These are phyloP conservation scores for Ascochyta viciae-villosae DNA, from an alignment of 2,329 filamentous ascomycete genomes.

Conservation along the genomic window DNA sequence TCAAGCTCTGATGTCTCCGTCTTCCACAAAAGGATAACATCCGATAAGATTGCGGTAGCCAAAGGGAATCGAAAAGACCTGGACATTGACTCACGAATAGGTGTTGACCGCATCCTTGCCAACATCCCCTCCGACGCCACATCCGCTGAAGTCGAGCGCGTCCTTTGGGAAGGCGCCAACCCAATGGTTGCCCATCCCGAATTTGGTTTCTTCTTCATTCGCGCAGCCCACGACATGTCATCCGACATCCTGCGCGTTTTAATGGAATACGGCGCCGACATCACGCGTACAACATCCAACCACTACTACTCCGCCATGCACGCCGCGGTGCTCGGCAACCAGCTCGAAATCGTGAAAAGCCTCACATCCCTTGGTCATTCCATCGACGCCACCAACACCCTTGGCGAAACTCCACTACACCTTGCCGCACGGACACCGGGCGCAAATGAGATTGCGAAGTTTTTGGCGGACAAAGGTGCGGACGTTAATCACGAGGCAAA, in stretches of 20 bases:
- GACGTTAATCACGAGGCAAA: slow-evolving; percentile 39
- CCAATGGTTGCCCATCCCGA: slow-evolving; percentile 39
- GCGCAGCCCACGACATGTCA: slow-evolving; percentile 39
- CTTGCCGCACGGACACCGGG: slow-evolving; percentile 39
- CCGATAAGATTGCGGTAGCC: slow-evolving; percentile 39
- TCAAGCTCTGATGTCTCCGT: slow-evolving; percentile 37
- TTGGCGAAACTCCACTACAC: slow-evolving; percentile 43
- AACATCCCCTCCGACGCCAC: slow-evolving; percentile 36
- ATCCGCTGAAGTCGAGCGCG: slow-evolving; percentile 33
- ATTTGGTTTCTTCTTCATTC: slow-evolving; percentile 39
- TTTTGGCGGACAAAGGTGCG: slow-evolving; percentile 39
- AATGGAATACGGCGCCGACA: slow-evolving; percentile 42
- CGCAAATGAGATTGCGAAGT: slow-evolving; percentile 34
- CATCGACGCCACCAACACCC: slow-evolving; percentile 34
- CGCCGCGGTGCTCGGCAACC: slow-evolving; percentile 36
- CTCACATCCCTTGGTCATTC: slow-evolving; percentile 35
- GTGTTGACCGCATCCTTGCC: slow-evolving; percentile 38
- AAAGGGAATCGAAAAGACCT: slow-evolving; percentile 36
- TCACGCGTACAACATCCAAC: slow-evolving; percentile 26
- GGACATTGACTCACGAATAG: slow-evolving; percentile 31
- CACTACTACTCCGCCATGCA: slow-evolving; percentile 38
- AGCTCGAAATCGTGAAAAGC: slow-evolving; percentile 36
- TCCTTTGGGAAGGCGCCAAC: slow-evolving; percentile 42
- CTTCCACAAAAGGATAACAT: slow-evolving; percentile 34
- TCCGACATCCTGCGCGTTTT: slow-evolving; percentile 31